Percentiles rank a stretch among this genome's conserved stretches.
Evolutionary conservation across 257 asterid species (phyloP).

Genomic region (Eustoma russellianum): DNA sequence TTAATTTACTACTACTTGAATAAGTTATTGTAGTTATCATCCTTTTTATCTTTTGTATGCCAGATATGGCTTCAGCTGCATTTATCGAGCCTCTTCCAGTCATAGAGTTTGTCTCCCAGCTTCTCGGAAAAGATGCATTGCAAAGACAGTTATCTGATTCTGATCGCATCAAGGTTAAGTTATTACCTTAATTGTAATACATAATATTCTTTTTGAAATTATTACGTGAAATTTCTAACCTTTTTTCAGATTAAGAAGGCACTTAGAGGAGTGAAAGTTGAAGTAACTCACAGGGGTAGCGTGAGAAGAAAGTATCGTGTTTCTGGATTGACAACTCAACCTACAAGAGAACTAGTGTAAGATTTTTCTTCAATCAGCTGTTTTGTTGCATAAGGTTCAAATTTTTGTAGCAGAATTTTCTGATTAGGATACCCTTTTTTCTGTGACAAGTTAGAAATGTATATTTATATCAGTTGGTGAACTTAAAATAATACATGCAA

Average conservation of each 20-base stretch:
- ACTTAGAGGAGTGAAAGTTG: slow-evolving; percentile 96
- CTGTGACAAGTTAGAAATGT: no score
- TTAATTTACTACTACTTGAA: no score
- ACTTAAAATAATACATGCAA: no score
- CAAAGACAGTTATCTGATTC: slow-evolving; percentile 87
- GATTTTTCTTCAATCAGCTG: slow-evolving; percentile 4
- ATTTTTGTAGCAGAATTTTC: background rate
- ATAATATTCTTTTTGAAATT: no score
- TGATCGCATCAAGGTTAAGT: slow-evolving; percentile 76
- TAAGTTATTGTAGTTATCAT: slow-evolving; percentile 1
- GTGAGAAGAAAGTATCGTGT: slow-evolving; percentile 93
- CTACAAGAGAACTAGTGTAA: slow-evolving; percentile 95
- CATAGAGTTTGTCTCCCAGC: slow-evolving; percentile 81
- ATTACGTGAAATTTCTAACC: background rate
- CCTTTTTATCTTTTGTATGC: slow-evolving; percentile 3
- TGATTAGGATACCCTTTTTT: background rate
- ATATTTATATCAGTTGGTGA: no score
- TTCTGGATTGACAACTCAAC: slow-evolving; percentile 88
- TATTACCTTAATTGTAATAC: background rate
- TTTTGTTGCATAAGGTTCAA: no score
- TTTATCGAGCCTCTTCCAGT: slow-evolving; percentile 97
- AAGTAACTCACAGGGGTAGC: slow-evolving; percentile 92
- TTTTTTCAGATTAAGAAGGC: slow-evolving; percentile 80
- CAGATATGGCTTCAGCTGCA: slow-evolving; percentile 99
- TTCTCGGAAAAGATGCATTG: slow-evolving; percentile 78